Percentiles rank a stretch among this genome's conserved stretches.
Evolutionary conservation across 306 rosid genomes (phyloP).

Genomic region (Cucurbita ficifolia): DNA sequence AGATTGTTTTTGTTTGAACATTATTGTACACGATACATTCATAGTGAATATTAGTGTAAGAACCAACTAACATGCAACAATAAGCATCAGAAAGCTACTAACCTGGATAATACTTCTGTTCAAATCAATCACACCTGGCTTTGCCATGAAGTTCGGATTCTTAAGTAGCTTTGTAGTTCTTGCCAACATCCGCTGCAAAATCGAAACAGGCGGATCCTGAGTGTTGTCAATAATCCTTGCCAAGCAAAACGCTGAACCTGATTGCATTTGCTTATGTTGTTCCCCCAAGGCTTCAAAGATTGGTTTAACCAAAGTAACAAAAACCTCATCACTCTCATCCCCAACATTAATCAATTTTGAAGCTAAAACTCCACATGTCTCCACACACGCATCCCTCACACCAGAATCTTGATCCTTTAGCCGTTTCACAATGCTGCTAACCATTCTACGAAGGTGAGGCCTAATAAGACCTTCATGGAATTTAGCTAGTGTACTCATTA

Average conservation of each 20-base stretch:
- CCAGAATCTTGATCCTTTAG: slow-evolving; percentile 51
- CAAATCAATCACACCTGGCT: slow-evolving; percentile 53
- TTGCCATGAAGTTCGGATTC: slow-evolving; percentile 65
- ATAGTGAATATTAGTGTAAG: not conserved
- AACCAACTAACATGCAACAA: not conserved
- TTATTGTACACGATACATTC: not conserved
- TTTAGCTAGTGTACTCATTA: slow-evolving; percentile 34
- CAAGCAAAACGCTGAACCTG: slow-evolving; percentile 48
- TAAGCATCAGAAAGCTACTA: no score
- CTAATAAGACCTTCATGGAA: slow-evolving; percentile 23
- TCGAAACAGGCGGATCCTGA: slow-evolving; percentile 39
- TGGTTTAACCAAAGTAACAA: slow-evolving; percentile 41
- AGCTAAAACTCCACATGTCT: slow-evolving; percentile 38
- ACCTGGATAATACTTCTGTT: slow-evolving; percentile 56
- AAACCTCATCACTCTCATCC: slow-evolving; percentile 23
- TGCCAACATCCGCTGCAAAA: slow-evolving; percentile 45
- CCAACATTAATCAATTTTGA: slow-evolving; percentile 14
- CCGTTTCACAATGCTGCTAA: slow-evolving; percentile 50
- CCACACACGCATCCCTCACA: slow-evolving; percentile 60
- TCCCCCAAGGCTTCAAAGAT: slow-evolving; percentile 71
- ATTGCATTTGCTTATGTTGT: slow-evolving; percentile 65
- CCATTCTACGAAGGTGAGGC: slow-evolving; percentile 49
- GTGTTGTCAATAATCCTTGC: slow-evolving; percentile 48
- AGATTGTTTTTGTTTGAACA: not conserved
- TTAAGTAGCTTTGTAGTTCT: slow-evolving; percentile 57